Base-by-base conservation (phyloP, 257 asterid genomes). In the Penstemon barbatus region DNA sequence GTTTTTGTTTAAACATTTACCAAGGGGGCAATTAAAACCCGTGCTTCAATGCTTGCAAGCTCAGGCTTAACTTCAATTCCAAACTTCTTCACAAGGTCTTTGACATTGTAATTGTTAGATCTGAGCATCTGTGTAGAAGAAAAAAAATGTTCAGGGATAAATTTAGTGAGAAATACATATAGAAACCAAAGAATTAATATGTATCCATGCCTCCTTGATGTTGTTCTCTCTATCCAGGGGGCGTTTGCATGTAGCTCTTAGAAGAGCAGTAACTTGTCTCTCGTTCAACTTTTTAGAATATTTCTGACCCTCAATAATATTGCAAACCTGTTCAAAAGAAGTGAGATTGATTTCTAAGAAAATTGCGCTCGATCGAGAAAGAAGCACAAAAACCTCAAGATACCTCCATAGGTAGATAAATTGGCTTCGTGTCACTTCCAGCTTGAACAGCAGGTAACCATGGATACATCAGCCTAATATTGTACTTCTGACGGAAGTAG, bases 351-450 rank as follows among this genome's bases (percentile, higher is more conserved):
- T 10, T 49, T 49, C 54, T 9, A 49, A 15, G n/a, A 25, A 72
- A 40, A 11, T 10, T 41, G 49, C 33, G 2, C 33, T 25, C 13
- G 10, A n/a, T 25, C 13, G 10, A n/a, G 25, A 38, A 3, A 42
- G 70, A 15, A 41, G 43, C 13, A 12, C 37, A 0, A 19, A 49
- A 65, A 25, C 2, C 33, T 25, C 25, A n/a, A 60, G 7, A 52
- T 66, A 89, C 98, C 97, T 92, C 98, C 94, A 92, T 88, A 0
- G 98, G 98, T 54, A 90, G 71, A 81, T 79, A 85, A 0, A 66
- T 72, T 0, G 97, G 91, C 50, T 69, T 90, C 12, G 89, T 9
- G 56, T 66, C 88, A 65, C 63, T 86, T 7, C 98, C 98, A 11
- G 82, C 72, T 63, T 79, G 86, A 68, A 92, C n/a, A 3, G 95